These are phyloP conservation scores for Leccinum boreale DNA, from an alignment of 768 basidiomycete species.

Conservation along the genomic window DNA sequence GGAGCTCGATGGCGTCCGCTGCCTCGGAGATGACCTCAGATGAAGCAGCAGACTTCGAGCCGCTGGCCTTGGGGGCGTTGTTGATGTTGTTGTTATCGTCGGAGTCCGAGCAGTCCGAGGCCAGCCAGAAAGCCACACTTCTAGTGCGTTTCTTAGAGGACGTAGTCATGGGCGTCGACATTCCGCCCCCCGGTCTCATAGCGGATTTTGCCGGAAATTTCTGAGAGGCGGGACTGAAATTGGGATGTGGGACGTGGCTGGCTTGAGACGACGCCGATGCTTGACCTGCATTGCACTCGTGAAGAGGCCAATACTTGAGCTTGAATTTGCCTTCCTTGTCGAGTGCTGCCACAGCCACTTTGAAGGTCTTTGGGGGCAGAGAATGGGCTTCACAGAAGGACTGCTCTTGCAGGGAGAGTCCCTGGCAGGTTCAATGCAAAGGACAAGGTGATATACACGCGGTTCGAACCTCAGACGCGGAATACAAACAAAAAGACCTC, in stretches of 20 bases:
- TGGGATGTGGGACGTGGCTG: neutral
- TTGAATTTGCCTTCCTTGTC: conserved; percentile 5
- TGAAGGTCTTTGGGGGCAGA: conserved; percentile 15
- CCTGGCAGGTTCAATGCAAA: neutral
- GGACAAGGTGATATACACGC: neutral
- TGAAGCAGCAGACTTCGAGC: too few species aligned
- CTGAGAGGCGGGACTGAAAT: conserved; percentile 3
- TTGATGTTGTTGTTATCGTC: conserved; percentile 13
- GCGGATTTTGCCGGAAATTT: conserved; percentile 20
- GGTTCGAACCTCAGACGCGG: neutral
- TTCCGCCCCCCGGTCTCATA: conserved; percentile 8
- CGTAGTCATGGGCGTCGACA: conserved; percentile 3
- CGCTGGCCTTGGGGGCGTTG: too few species aligned
- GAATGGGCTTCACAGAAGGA: conserved; percentile 16
- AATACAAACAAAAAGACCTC: neutral
- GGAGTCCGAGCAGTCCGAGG: conserved; percentile 16
- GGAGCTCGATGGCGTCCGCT: too few species aligned
- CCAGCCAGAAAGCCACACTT: conserved; percentile 10
- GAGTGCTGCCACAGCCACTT: conserved; percentile 15
- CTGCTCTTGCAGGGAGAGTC: conserved; percentile 17
- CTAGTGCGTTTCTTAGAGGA: conserved; percentile 32
- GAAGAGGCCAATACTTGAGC: too few species aligned
- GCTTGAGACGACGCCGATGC: neutral
- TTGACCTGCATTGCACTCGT: neutral
- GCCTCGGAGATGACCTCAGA: too few species aligned